These are phyloP conservation scores for Trichoderma brevicompactum DNA, from an alignment of 2,329 filamentous ascomycete species.

Conservation along the genomic window DNA sequence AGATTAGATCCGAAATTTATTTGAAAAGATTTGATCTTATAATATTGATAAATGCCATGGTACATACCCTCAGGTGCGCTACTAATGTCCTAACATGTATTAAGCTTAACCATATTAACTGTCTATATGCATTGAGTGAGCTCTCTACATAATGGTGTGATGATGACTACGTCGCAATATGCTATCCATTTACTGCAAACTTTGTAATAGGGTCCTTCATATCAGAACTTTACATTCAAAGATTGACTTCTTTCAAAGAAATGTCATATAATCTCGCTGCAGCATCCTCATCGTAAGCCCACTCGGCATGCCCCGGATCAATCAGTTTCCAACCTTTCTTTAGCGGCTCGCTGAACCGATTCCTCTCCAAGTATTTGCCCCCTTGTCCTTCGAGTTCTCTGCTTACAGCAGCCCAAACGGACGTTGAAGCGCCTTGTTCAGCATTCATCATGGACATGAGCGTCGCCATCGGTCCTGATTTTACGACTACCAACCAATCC, in stretches of 20 bases:
- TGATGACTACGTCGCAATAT: too few relatives aligned
- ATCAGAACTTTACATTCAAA: not conserved
- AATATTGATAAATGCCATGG: too few relatives aligned
- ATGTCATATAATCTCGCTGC: conserved; percentile 26
- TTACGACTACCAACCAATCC: conserved; percentile 17
- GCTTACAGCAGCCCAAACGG: conserved; percentile 48
- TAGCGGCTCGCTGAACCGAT: conserved; percentile 21
- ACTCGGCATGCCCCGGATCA: conserved; percentile 28
- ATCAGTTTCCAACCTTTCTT: conserved; percentile 25
- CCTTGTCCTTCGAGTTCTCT: conserved; percentile 50
- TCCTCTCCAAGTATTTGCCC: conserved; percentile 48
- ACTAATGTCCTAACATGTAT: too few relatives aligned
- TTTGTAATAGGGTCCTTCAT: not conserved
- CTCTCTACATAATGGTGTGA: too few relatives aligned
- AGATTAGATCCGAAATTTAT: too few relatives aligned
- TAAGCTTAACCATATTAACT: too few relatives aligned
- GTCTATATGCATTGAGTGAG: too few relatives aligned
- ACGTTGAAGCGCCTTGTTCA: conserved; percentile 53
- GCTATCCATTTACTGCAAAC: too few relatives aligned
- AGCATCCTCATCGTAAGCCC: conserved; percentile 23
- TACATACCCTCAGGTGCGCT: too few relatives aligned
- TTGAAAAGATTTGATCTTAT: too few relatives aligned
- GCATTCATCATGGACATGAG: conserved; percentile 27
- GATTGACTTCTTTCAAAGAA: conserved; percentile 10
- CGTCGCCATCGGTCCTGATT: conserved; percentile 12